Evolutionary conservation across 441 rosid genomes (phyloP).

Genomic region (Hura crepitans): DNA sequence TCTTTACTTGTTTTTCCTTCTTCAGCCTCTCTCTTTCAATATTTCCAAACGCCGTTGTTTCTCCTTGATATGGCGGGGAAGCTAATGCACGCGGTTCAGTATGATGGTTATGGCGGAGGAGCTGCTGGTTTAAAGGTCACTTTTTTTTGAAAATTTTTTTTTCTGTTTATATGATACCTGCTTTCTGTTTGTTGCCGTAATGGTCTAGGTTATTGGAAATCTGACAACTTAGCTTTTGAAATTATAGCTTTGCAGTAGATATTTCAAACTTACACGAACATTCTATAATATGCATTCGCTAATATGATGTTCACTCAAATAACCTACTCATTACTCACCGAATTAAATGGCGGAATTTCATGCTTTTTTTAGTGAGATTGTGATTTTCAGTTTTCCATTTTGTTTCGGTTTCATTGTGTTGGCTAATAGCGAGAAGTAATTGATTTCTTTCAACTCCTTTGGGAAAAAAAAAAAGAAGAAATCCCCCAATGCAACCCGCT

Average conservation of each 20-base stretch:
- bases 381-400: background rate
- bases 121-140: constrained; percentile 48
- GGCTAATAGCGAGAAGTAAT: background rate
- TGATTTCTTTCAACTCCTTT: background rate
- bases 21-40: background rate
- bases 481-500: background rate
- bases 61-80: constrained; percentile 19
- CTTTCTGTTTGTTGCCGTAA: no score
- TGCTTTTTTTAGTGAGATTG: background rate
- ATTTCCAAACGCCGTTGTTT: constrained; percentile 7
- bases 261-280: no score
- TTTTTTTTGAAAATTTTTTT: background rate
- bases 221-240: no score
- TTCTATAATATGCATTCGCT: no score
- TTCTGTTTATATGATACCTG: no score
- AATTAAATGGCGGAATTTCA: no score
- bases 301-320: no score
- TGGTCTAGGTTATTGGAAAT: no score
- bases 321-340: no score
- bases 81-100: constrained; percentile 26
- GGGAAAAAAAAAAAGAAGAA: no score
- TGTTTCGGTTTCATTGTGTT: background rate
- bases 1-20: background rate
- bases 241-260: no score
- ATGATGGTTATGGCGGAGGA: constrained; percentile 52